Conservation (phyloP, 108 stramenopile species). For the Conticribra weissflogii region DNA sequence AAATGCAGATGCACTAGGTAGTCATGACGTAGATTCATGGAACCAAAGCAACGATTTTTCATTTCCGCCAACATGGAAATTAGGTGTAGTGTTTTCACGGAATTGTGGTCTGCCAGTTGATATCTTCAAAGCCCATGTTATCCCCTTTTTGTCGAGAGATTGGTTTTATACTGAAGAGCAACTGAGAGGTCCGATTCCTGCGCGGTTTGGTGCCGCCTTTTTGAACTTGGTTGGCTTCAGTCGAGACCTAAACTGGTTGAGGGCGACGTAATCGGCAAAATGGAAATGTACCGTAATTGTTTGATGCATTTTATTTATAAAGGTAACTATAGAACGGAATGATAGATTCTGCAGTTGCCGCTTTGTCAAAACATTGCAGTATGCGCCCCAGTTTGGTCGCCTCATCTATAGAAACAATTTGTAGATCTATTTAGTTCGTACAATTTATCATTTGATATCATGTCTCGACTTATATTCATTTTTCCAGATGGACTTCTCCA, state of each 20-base stretch:
- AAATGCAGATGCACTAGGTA: too few relatives aligned
- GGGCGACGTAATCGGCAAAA: too few relatives aligned
- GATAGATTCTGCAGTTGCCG: too few relatives aligned
- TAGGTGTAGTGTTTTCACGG: slow-evolving; percentile 11
- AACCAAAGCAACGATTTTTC: slow-evolving; percentile 24
- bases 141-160: slow-evolving; percentile 28
- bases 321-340: too few relatives aligned
- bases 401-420: too few relatives aligned
- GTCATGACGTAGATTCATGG: slow-evolving; percentile 23
- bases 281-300: too few relatives aligned
- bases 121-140: slow-evolving; percentile 32
- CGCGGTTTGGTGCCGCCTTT: not conserved
- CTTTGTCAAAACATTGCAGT: too few relatives aligned
- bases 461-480: too few relatives aligned
- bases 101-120: slow-evolving; percentile 43
- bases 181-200: slow-evolving; percentile 2
- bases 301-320: too few relatives aligned
- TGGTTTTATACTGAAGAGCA: slow-evolving; percentile 36
- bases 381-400: too few relatives aligned
- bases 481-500: not conserved
- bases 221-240: not conserved
- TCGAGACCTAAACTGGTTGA: not conserved
- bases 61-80: slow-evolving; percentile 49
- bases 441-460: too few relatives aligned
- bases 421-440: too few relatives aligned